Evolutionary conservation across 2,329 filamentous ascomycete species (phyloP).

Genomic region (Cadophora sp.): DNA sequence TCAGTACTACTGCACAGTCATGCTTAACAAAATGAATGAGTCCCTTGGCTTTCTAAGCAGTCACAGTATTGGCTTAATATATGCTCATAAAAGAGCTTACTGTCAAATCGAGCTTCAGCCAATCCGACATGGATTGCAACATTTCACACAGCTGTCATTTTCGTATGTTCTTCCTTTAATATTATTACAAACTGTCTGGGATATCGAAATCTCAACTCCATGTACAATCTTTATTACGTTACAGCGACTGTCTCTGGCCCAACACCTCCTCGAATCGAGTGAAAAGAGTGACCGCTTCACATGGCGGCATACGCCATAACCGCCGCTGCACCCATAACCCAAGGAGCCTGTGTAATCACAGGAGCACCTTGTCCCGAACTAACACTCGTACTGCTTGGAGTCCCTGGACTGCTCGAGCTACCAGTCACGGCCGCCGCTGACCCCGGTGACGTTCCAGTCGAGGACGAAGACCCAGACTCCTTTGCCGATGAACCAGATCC

Average conservation of each 20-base stretch:
- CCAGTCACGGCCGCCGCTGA: constrained; percentile 15
- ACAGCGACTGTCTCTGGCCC: not conserved
- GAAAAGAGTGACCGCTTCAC: constrained; percentile 12
- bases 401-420: constrained; percentile 15
- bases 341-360: constrained; percentile 40
- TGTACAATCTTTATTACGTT: not conserved
- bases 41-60: too few relatives aligned
- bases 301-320: constrained; percentile 41
- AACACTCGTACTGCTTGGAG: constrained; percentile 4
- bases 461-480: not conserved
- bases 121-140: too few relatives aligned
- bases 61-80: too few relatives aligned
- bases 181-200: too few relatives aligned
- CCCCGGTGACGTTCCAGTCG: constrained; percentile 4
- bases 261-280: not conserved
- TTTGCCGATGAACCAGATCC: constrained; percentile 12
- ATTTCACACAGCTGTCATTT: too few relatives aligned
- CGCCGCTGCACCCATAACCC: constrained; percentile 37
- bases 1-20: too few relatives aligned
- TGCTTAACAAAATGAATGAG: too few relatives aligned
- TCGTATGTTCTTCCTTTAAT: too few relatives aligned
- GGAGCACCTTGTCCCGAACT: constrained; percentile 30
- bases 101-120: too few relatives aligned
- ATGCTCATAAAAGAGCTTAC: too few relatives aligned
- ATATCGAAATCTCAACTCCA: too few relatives aligned